phyloP scores from a whole-genome alignment of 2,329 filamentous ascomycete species.

The Dactylellina sp. region DNA sequence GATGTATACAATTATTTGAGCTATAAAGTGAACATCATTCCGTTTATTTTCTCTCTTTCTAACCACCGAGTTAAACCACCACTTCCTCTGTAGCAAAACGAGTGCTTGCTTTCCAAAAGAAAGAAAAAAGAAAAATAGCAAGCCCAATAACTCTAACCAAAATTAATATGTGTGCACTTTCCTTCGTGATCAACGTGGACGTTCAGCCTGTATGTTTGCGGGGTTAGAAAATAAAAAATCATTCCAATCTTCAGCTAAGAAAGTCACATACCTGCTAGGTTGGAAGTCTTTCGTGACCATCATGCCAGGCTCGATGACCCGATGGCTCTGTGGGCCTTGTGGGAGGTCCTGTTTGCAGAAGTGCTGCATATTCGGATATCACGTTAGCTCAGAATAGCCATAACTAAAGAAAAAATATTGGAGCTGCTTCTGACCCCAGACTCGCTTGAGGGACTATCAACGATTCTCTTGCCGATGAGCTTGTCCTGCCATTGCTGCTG shows the following conservation, averaged over 20 bases:
- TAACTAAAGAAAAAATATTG: not conserved
- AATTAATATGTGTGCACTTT: constrained; percentile 57
- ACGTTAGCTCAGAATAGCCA: not conserved
- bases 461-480: constrained; percentile 59
- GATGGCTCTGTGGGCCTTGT: constrained; percentile 47
- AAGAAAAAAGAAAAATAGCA: not conserved
- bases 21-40: constrained; percentile 1
- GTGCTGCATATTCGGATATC: constrained; percentile 22
- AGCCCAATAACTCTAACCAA: constrained; percentile 43
- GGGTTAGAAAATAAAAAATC: constrained; percentile 8
- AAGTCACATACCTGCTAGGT: constrained; percentile 58
- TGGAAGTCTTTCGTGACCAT: constrained; percentile 59
- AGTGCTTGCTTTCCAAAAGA: not conserved
- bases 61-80: no score
- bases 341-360: constrained; percentile 59
- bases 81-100: no score
- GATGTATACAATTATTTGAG: no score
- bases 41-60: not conserved
- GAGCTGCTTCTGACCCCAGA: constrained; percentile 17
- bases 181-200: constrained; percentile 59
- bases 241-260: no score
- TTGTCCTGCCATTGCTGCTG: constrained; percentile 58
- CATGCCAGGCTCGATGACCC: constrained; percentile 56
- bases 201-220: constrained; percentile 57
- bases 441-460: constrained; percentile 43